Evolutionary conservation across 129 eudicot species (phyloP).

Genomic region (Heracleum sosnowskyi): DNA sequence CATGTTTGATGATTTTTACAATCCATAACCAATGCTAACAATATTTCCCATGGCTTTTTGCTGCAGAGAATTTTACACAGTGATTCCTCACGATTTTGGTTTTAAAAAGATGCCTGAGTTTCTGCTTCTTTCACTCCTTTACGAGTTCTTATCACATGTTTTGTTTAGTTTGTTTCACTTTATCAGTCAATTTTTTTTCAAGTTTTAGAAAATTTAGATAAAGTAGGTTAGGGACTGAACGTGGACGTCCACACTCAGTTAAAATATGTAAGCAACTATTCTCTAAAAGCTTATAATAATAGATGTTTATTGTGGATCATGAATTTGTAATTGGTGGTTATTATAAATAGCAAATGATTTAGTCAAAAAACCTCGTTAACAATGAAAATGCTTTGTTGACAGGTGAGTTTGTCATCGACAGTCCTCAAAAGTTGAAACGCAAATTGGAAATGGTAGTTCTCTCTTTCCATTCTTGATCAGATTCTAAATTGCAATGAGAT

Average conservation of each 20-base stretch:
- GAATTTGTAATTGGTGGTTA: neutral
- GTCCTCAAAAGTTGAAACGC: constrained; percentile 83
- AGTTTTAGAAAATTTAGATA: neutral
- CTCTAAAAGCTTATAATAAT: neutral
- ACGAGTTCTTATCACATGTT: neutral
- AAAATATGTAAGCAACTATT: neutral
- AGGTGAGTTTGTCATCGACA: constrained; percentile 92
- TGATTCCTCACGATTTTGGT: constrained; percentile 97
- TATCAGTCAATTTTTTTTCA: neutral
- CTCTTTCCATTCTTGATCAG: neutral
- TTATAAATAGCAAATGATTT: neutral
- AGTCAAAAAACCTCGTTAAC: neutral
- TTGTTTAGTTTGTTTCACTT: neutral
- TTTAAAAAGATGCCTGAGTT: constrained; percentile 84
- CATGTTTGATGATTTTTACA: neutral
- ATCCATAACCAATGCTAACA: neutral
- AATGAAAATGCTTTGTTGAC: constrained; percentile 14
- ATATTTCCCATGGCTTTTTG: constrained; percentile 6
- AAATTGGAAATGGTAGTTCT: constrained; percentile 79
- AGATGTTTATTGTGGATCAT: neutral
- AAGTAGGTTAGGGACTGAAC: neutral
- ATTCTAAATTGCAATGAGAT: neutral
- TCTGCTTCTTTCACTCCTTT: neutral
- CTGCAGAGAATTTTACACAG: constrained; percentile 92
- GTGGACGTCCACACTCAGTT: neutral